Evolutionary conservation across 2,329 filamentous ascomycete species (phyloP), one percentile per base, ranked within the genome.

Genomic region (Colletotrichum limetticola): DNA sequence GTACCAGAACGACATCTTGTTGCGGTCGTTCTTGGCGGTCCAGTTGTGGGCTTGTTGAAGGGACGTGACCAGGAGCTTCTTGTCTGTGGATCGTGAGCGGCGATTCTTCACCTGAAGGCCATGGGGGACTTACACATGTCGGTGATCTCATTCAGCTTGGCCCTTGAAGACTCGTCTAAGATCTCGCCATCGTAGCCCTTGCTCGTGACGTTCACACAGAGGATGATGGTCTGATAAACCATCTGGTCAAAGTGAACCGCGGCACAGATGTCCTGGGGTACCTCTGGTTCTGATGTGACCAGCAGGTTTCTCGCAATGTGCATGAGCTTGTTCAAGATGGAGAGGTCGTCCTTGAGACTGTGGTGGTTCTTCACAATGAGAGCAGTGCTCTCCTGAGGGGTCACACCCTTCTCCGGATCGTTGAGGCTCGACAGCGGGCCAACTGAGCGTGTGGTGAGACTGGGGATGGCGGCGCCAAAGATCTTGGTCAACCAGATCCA

Each of bases 1-100:
- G 68, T 89, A 89, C 91, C 91, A 93, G 73, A 93, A 92, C 0
- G 88, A 86, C 90, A 92, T 92, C 79, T 93, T 93, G 80, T 92
- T 92, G 46, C 91, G 84, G 77, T 92, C 91, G 76, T 92, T 91
- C 74, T 91, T 91, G 68, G 91, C 90, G 1, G 90, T 91, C 90
- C 91, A 92, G 79, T 93, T 93, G 76, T 92, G 91, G 2, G 90
- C 89, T 78, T 92, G 90, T 77, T 93, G 91, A 14, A 93, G 81
- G 2, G 89, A 90, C 0, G 91, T 92, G 2, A 93, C 90, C 2
- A 93, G 83, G 1, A 93, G 82, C 77, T 92, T 92, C 76, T 93
- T 92, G 79, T 91, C 90, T 92, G 53, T 19, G 19, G 28, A 57
- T 26, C 11, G 76, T 78, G 66, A 81, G 77, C 37, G 74, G 14